Percentiles rank a stretch among this genome's conserved stretches.
Conservation (phyloP, 768 basidiomycete genomes). For the Mycena rebaudengoi region DNA sequence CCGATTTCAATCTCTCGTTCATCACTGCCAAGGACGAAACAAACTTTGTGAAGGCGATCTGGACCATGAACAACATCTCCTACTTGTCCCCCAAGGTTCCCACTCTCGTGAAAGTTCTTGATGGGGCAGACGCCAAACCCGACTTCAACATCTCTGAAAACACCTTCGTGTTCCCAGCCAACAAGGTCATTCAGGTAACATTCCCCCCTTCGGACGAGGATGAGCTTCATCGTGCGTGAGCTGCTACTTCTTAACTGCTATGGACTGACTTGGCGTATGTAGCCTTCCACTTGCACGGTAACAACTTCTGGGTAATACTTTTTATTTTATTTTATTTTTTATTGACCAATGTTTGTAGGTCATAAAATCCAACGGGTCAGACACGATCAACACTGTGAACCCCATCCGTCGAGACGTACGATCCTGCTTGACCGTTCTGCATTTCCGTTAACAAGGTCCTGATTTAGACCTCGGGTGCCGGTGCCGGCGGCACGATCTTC, state of each 20-base stretch:
- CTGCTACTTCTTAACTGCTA: neutral
- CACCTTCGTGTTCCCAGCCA: slow-evolving; percentile 47
- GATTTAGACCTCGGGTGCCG: slow-evolving; percentile 30
- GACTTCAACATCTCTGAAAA: slow-evolving; percentile 46
- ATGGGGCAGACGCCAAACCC: slow-evolving; percentile 38
- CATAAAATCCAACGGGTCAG: slow-evolving; percentile 45
- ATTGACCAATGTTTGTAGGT: no score
- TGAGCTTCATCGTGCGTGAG: slow-evolving; percentile 34
- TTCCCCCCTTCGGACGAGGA: slow-evolving; percentile 41
- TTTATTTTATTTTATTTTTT: no score
- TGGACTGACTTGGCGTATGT: slow-evolving; percentile 28
- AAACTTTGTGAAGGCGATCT: slow-evolving; percentile 39
- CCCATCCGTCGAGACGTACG: slow-evolving; percentile 53
- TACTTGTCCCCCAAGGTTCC: slow-evolving; percentile 29
- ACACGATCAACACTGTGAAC: slow-evolving; percentile 50
- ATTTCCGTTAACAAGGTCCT: no score
- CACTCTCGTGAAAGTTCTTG: slow-evolving; percentile 41
- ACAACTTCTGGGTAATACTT: slow-evolving; percentile 51
- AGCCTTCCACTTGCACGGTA: slow-evolving; percentile 42
- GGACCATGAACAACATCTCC: slow-evolving; percentile 43
- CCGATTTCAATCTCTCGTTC: no score
- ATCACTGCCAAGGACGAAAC: no score
- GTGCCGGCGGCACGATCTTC: slow-evolving; percentile 41
- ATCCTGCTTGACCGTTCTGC: no score
- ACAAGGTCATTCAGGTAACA: slow-evolving; percentile 48